phyloP scores from a whole-genome alignment of 768 basidiomycete genomes.

The Multifurca ochricompacta region DNA sequence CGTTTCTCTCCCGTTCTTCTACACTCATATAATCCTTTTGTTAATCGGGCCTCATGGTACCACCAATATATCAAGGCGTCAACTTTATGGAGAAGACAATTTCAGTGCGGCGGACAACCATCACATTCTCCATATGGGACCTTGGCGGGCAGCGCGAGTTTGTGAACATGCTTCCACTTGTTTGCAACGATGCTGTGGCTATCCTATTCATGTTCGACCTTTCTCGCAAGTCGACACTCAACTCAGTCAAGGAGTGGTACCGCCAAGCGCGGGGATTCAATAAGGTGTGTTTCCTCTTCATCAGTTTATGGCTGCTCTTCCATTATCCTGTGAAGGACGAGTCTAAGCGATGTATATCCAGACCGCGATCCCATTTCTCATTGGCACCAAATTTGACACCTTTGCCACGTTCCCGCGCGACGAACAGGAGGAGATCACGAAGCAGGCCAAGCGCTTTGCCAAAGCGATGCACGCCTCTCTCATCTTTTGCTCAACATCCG shows the following conservation, averaged over 20 bases:
- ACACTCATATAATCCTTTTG: slow-evolving; percentile 19
- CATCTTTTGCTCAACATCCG: slow-evolving; percentile 98
- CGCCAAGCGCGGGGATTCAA: slow-evolving; percentile 98
- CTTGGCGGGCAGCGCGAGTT: slow-evolving; percentile 96
- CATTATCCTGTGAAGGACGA: background rate
- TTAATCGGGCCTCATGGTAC: slow-evolving; percentile 13
- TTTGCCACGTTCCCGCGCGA: slow-evolving; percentile 94
- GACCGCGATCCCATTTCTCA: slow-evolving; percentile 98
- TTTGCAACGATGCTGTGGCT: slow-evolving; percentile 99
- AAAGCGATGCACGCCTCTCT: slow-evolving; percentile 99
- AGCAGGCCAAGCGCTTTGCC: slow-evolving; percentile 98
- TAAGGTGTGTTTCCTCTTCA: slow-evolving; percentile 53
- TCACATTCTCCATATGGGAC: slow-evolving; percentile 99
- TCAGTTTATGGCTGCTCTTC: background rate
- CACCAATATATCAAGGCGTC: slow-evolving; percentile 49
- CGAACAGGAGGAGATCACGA: slow-evolving; percentile 99
- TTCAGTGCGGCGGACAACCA: slow-evolving; percentile 94
- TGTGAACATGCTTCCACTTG: slow-evolving; percentile 97
- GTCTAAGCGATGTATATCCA: slow-evolving; percentile 33
- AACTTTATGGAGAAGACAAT: slow-evolving; percentile 99
- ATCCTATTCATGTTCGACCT: slow-evolving; percentile 99
- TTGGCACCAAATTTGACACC: slow-evolving; percentile 97
- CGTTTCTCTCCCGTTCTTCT: slow-evolving; percentile 23
- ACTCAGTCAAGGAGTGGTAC: slow-evolving; percentile 99
- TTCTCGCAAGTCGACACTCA: slow-evolving; percentile 92